Conservation (phyloP, 768 basidiomycete species). For the Boletus eberwhitei region DNA sequence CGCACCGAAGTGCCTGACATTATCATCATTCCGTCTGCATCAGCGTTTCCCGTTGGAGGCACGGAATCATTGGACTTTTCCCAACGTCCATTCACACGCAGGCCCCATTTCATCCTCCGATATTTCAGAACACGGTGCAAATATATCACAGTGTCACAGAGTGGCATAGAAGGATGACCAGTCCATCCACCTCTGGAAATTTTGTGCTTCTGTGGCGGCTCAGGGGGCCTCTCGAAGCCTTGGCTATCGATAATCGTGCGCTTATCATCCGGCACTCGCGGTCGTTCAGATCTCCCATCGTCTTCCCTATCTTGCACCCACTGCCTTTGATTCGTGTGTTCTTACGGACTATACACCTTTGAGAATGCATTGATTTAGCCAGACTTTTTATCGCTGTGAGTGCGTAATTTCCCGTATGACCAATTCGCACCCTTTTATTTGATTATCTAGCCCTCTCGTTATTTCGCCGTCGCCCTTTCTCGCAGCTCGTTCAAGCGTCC, state of each 20-base stretch:
- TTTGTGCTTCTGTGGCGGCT: slow-evolving; percentile 28
- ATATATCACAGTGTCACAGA: slow-evolving; percentile 19
- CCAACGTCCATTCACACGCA: slow-evolving; percentile 18
- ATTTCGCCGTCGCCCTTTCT: background rate
- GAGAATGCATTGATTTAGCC: background rate
- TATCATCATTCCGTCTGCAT: slow-evolving; percentile 2
- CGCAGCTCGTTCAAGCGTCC: background rate
- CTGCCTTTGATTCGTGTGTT: background rate
- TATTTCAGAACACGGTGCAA: slow-evolving; percentile 6
- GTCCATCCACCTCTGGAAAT: slow-evolving; percentile 20
- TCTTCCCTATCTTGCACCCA: background rate
- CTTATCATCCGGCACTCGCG: slow-evolving; percentile 17
- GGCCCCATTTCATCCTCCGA: slow-evolving; percentile 9
- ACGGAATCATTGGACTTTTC: slow-evolving; percentile 17
- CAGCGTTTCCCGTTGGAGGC: slow-evolving; percentile 5
- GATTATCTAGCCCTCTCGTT: background rate
- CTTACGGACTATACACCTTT: background rate
- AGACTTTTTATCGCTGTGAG: slow-evolving; percentile 1
- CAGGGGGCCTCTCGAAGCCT: slow-evolving; percentile 17
- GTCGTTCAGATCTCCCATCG: slow-evolving; percentile 1
- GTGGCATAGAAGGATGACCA: slow-evolving; percentile 18
- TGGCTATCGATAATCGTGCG: slow-evolving; percentile 24
- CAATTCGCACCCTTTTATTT: slow-evolving; percentile 1
- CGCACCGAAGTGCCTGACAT: background rate
- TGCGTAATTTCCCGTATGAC: slow-evolving; percentile 5